Evolutionary conservation across 164 flowering plant genomes (phyloP), one percentile per base, ranked within the genome.

Genomic region (Nelumbo lutea): DNA sequence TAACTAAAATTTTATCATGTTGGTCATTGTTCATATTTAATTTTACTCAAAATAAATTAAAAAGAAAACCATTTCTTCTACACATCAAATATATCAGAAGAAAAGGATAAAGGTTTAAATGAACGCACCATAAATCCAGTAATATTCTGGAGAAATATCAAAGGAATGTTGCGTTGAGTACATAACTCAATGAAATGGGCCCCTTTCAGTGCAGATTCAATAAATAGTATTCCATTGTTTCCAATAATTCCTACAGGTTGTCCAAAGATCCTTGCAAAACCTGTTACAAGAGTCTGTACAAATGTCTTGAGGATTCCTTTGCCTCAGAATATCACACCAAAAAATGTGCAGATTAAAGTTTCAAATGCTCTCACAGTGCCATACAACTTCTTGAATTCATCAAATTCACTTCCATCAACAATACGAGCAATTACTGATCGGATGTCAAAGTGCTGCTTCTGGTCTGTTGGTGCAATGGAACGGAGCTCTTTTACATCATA

Each of bases 331-430:
- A 27, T 3, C 7, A 68, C 27, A 65, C 61, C 13, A 70, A 14
- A 60, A 71, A 2, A 68, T 11, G 9, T n/a, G 13, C n/a, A 56
- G 50, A 6, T 64, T 39, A 64, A 42, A 61, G 62, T 59, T 70
- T 55, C 50, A 70, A 67, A 72, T 69, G 75, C 69, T 79, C 98
- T 90, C 80, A 96, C 97, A 89, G 93, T 88, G 84, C 99, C 99
- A 84, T 92, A 96, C 83, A 93, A 70, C 88, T 90, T 90, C 88
- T 96, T 96, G 93, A 96, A 96, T 73, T 95, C 98, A 71, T 95
- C 97, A 80, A 95, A 95, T 80, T 93, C 97, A 64, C 98, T 93
- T 68, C 97, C 99, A 84, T 92, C 99, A 63, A 88, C 93, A 70
- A 93, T 84, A 65, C 86, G 95, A 70, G 97, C 89, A 82, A 96